These are phyloP conservation scores for Porphyrellus cyaneotinctus DNA, from an alignment of 768 basidiomycete genomes.

Conservation along the genomic window DNA sequence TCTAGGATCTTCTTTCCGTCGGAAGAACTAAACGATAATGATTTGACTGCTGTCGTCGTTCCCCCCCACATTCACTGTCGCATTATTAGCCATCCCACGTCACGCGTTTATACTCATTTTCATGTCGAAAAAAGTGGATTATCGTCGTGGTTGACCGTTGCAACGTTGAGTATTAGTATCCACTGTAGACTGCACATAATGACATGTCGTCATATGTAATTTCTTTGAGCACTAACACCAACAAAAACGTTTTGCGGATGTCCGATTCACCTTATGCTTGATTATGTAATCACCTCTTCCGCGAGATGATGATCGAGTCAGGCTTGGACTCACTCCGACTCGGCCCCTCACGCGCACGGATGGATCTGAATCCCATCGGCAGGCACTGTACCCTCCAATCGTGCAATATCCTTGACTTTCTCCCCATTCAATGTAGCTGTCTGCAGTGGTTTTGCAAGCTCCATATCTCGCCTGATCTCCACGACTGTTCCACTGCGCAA, in stretches of 20 bases:
- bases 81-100: neutral
- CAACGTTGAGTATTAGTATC: constrained; percentile 1
- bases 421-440: constrained; percentile 73
- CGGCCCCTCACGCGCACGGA: too few species aligned
- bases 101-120: neutral
- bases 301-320: too few species aligned
- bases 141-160: constrained; percentile 9
- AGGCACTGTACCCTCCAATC: constrained; percentile 56
- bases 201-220: constrained; percentile 11
- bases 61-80: neutral
- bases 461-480: constrained; percentile 58
- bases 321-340: too few species aligned
- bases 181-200: constrained; percentile 2
- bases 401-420: constrained; percentile 67
- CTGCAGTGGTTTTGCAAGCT: constrained; percentile 54
- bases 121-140: constrained; percentile 15
- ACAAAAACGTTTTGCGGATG: neutral
- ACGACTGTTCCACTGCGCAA: constrained; percentile 43
- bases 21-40: constrained; percentile 76
- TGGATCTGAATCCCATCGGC: constrained; percentile 54
- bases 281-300: too few species aligned
- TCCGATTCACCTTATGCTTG: too few species aligned
- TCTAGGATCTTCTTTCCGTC: constrained; percentile 93
- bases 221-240: neutral
- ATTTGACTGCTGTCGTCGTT: neutral